Base-by-base conservation (phyloP, 163 green algal species). In the Chloroidium sp. region DNA sequence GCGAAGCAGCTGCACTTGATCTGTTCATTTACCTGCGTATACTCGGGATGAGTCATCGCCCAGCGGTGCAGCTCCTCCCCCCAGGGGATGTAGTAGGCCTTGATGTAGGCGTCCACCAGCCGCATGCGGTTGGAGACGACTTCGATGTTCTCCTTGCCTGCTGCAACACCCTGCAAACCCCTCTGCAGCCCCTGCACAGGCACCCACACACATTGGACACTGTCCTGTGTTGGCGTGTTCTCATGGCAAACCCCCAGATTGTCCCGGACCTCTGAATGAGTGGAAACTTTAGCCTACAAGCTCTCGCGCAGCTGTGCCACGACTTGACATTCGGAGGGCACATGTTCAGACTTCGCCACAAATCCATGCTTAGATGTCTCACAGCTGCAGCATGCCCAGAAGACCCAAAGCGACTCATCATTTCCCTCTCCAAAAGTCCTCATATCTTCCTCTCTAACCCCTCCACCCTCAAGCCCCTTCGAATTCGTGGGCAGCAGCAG, bases 31-130 rank as follows among this genome's bases (percentile, higher is more conserved):
- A 72, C 60, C 61, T 68, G 69, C 0, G 81, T 85, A 78, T 91
- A 91, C 74, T 89, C 87, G 68, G 87, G 86, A 76, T 92, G 89
- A 1, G 81, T 83, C 57, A 80, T 72, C 59, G 83, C 84, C 89
- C 89, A 92, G 60, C 69, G 76, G 62, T 80, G 59, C 58, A 92
- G 78, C 78, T 91, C 87, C 10, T 81, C 78, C 2, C 84, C 79
- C 69, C 80, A 90, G 10, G 74, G 86, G 6, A 92, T 85, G 84
- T 92, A 91, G 77, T 89, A 92, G 4, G 82, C 89, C 86, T 91
- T 91, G 64, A 92, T 83, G 77, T 91, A 92, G 14, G 76, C 83
- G 81, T 92, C 89, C 8, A 85, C 84, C 1, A 86, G 77, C 60
- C 85, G 84, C 78, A 92, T 59, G 58, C 75, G 62, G 69, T 84